Evolutionary conservation across 768 basidiomycete species (phyloP), one percentile per base, ranked within the genome.

Genomic region (Mycena galopus): DNA sequence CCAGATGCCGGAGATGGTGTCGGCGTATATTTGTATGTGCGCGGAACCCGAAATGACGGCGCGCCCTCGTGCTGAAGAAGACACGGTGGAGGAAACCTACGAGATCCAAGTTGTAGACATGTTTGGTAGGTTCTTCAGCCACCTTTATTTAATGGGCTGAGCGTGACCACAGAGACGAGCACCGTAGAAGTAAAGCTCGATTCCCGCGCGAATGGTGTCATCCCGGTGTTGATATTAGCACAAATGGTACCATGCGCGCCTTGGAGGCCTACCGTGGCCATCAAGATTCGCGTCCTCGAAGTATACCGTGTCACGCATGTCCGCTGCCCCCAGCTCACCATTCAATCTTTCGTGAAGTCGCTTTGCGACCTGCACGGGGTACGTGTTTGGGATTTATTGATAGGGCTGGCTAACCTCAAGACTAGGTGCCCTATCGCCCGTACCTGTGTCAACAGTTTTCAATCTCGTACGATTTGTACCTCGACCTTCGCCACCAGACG

Each of bases 61-160:
- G 21, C 19, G n/a, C 2, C 44, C 5, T 8, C 5, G 44, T 7
- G 10, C 7, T 1, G n/a, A n/a, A n/a, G n/a, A n/a, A n/a, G n/a
- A n/a, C 67, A 74, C 35, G 12, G 44, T 21, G 19, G 44, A 47
- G 44, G 44, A 47, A 10, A 7, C n/a, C 5, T 47, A 47, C 10
- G 44, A 47, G 44, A n/a, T 47, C 6, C 44, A n/a, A 10, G 44
- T 47, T 3, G 44, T 47, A 4, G 44, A 47, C 10, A 47, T 47
- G 21, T 47, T 47, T 10, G 44, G 44, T 47, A 21, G n/a, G 44
- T 78, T n/a, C 5, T 17, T 79, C 57, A 69, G 76, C n/a, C 21
- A 17, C 5, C 17, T 16, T 42, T 16, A 42, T 63, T 75, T 80
- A 17, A 68, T 77, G 47, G 75, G 44, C 44, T 47, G 44, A 47